These are phyloP conservation scores for Microcos paniculata DNA, from an alignment of 345 rosid species.

Conservation along the genomic window DNA sequence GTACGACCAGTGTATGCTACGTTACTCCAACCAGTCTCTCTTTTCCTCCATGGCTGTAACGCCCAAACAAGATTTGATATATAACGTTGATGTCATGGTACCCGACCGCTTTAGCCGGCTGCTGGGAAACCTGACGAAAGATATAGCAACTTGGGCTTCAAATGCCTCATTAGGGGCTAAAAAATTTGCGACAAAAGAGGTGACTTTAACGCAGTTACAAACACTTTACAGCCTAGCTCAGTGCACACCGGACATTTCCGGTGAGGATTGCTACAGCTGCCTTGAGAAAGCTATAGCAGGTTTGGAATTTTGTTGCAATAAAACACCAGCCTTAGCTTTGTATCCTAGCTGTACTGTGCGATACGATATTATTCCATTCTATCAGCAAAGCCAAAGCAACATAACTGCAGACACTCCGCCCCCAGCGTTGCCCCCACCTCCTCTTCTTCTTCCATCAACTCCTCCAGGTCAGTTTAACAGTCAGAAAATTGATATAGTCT, in stretches of 20 bases:
- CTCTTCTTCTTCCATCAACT: constrained; percentile 24
- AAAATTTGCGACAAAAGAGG: no score
- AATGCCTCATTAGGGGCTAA: no score
- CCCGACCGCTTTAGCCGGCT: constrained; percentile 4
- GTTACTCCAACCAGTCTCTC: constrained; percentile 6
- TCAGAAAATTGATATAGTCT: no score
- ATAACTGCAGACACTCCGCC: not conserved
- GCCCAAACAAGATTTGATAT: not conserved
- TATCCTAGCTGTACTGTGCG: constrained; percentile 23
- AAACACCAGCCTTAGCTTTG: not conserved
- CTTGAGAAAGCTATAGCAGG: not conserved
- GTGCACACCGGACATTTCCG: no score
- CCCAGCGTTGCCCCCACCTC: constrained; percentile 25
- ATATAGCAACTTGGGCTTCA: no score
- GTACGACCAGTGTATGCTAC: constrained; percentile 24
- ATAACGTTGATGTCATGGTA: not conserved
- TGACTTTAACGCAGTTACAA: no score
- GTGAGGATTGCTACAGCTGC: no score
- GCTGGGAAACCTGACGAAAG: no score
- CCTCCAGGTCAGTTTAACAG: constrained; percentile 17
- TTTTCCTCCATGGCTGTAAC: not conserved
- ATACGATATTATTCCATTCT: not conserved
- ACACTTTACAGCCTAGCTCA: no score
- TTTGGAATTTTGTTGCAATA: not conserved
- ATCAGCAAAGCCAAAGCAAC: not conserved